A percentile compares a stretch with the other conserved stretches of the same genome.
phyloP scores from a whole-genome alignment of 1,284 basidiomycete genomes.

The Ceratobasidium sp. region DNA sequence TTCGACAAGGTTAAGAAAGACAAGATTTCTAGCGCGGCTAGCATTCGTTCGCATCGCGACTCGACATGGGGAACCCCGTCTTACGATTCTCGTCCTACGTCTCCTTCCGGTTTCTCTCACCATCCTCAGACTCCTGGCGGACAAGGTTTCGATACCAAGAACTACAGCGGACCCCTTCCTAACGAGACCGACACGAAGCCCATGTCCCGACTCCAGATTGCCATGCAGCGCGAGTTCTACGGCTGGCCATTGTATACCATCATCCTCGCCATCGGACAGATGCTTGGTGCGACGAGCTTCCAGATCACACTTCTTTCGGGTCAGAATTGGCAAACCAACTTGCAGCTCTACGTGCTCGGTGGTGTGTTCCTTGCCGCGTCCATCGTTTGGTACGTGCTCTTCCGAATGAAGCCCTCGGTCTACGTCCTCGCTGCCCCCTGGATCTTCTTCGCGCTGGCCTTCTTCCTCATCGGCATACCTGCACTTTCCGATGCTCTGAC shows the following conservation, averaged over 20 bases:
- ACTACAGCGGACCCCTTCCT: conserved; percentile 69
- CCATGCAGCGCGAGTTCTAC: conserved; percentile 78
- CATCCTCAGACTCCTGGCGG: conserved; percentile 55
- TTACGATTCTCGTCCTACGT: conserved; percentile 80
- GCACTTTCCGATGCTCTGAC: conserved; percentile 76
- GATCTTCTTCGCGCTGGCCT: conserved; percentile 89
- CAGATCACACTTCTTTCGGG: conserved; percentile 91
- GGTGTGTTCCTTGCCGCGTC: conserved; percentile 87
- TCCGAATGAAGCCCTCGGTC: conserved; percentile 87
- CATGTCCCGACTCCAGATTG: conserved; percentile 85
- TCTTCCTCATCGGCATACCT: conserved; percentile 90
- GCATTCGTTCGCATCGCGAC: conserved; percentile 82
- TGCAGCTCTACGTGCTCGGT: conserved; percentile 91
- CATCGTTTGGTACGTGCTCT: conserved; percentile 89
- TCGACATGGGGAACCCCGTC: conserved; percentile 82
- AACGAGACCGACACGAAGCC: conserved; percentile 67
- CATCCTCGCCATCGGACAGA: conserved; percentile 87
- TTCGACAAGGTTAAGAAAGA: conserved; percentile 90
- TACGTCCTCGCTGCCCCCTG: conserved; percentile 88
- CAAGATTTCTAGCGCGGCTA: conserved; percentile 81
- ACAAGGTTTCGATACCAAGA: conserved; percentile 58
- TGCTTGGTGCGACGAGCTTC: conserved; percentile 91
- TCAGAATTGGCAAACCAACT: conserved; percentile 81
- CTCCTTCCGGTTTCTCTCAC: conserved; percentile 62
- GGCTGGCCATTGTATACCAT: conserved; percentile 94